Evolutionary conservation across 192 early-diverging fungal species (phyloP).

Genomic region (Coemansia erecta): DNA sequence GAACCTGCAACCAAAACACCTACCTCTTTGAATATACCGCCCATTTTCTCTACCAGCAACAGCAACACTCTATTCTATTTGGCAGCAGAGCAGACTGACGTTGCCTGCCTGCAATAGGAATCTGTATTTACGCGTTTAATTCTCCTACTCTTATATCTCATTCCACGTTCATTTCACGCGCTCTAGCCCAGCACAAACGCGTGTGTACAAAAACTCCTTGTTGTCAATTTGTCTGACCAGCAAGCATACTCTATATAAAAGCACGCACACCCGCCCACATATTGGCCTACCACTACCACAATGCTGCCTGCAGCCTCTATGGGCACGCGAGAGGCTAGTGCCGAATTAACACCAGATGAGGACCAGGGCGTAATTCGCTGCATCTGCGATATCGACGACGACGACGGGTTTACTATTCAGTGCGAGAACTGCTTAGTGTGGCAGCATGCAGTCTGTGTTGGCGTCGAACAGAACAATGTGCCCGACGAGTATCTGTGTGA

Average conservation of each 20-base stretch:
- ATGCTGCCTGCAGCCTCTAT: constrained; percentile 28
- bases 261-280: no score
- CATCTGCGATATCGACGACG: constrained; percentile 84
- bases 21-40: neutral
- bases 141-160: no score
- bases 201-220: no score
- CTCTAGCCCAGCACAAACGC: no score
- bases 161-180: no score
- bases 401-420: constrained; percentile 97
- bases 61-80: no score
- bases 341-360: constrained; percentile 51
- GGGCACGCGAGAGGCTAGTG: constrained; percentile 22
- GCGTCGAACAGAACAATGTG: constrained; percentile 63
- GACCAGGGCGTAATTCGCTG: constrained; percentile 93
- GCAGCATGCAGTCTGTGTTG: constrained; percentile 93
- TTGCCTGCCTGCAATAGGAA: no score
- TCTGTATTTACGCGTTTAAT: no score
- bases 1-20: neutral
- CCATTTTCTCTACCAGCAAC: no score
- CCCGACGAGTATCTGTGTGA: constrained; percentile 90
- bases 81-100: no score
- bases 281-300: neutral
- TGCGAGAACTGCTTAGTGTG: constrained; percentile 93
- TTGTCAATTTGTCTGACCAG: no score
- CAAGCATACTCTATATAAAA: no score